Base-by-base conservation (phyloP, 2,329 filamentous ascomycete genomes). In the Stachybotrys chartarum region DNA sequence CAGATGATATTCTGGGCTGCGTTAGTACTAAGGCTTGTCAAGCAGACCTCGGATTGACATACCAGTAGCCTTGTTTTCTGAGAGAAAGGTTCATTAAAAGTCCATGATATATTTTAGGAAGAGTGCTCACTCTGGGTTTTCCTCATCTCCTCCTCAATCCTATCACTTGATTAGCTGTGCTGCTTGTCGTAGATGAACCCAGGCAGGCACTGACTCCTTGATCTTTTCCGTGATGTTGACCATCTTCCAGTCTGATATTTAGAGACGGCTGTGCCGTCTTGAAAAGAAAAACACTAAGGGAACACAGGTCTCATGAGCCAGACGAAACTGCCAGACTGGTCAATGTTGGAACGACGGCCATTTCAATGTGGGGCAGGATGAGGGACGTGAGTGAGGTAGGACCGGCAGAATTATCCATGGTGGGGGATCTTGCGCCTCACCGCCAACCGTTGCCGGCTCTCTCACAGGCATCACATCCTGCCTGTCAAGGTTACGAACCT, bases 171-270 rank as follows among this genome's bases (percentile, higher is more conserved):
- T 68, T 59, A 69, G 65, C 59, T 42, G 8, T 5, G 35, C 35
- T 10, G 35, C 35, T 10, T 42, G 14, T 42, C 35, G 35, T 14
- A 42, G 8, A 10, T 10, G 10, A 42, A 42, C 35, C 8, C 10
- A 14, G 35, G 35, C 47, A 54, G 52, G 53, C 71, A 86, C 68
- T 75, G 24, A 96, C 93, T 97, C 94, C 82, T 99, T 99, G 79
- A 99, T 99, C 83, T 96, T 97, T 55, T 99, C 95, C 62, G 94
- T 97, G 63, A 99, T 99, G 79, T 97, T 97, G 74, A 97, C 94
- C 94, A 99, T 99, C 67, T 76, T 82, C 73, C 55, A 60, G 60
- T 58, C 56, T 59, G 58, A 66, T 66, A 16, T 66, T 68, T 68
- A 64, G 56, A 66, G 62, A 65, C 63, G 65, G 67, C 45, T n/a